These are phyloP conservation scores for Stentor roeselii DNA, from an alignment of 73 alveolate species.

Conservation along the genomic window DNA sequence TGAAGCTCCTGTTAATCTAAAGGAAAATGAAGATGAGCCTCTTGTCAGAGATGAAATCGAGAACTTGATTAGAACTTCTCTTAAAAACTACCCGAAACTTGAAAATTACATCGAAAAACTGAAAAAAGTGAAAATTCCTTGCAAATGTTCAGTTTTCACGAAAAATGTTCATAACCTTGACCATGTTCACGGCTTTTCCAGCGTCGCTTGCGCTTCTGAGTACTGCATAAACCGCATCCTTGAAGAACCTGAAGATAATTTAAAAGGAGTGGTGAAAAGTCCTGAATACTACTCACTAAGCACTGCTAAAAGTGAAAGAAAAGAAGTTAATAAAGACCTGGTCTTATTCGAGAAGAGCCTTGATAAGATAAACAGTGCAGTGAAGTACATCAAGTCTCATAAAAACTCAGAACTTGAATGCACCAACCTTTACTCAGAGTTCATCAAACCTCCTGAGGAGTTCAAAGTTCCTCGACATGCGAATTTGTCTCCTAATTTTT, in stretches of 20 bases:
- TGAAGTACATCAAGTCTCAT: neutral
- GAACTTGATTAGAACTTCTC: neutral
- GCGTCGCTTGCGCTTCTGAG: conserved; percentile 14
- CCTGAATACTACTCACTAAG: neutral
- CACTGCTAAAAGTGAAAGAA: neutral
- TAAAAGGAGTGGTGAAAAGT: too few species aligned
- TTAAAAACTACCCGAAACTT: conserved; percentile 9
- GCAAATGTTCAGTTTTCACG: conserved; percentile 20
- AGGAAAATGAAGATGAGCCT: neutral
- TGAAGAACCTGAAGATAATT: neutral
- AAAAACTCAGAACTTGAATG: neutral
- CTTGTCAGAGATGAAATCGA: neutral
- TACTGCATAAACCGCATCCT: conserved; percentile 2
- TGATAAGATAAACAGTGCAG: neutral
- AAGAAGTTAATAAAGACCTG: neutral
- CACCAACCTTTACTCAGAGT: neutral
- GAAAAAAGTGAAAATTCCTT: neutral
- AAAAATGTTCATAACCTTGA: neutral
- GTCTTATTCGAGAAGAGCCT: neutral
- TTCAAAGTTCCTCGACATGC: neutral
- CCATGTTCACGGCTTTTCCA: conserved; percentile 6
- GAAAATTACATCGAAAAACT: neutral
- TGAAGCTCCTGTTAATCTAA: neutral
- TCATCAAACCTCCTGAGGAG: neutral
- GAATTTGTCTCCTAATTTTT: neutral